A percentile compares a stretch with the other conserved stretches of the same genome.
Evolutionary conservation across 1,284 basidiomycete genomes (phyloP).

Genomic region (Irpex sp.): DNA sequence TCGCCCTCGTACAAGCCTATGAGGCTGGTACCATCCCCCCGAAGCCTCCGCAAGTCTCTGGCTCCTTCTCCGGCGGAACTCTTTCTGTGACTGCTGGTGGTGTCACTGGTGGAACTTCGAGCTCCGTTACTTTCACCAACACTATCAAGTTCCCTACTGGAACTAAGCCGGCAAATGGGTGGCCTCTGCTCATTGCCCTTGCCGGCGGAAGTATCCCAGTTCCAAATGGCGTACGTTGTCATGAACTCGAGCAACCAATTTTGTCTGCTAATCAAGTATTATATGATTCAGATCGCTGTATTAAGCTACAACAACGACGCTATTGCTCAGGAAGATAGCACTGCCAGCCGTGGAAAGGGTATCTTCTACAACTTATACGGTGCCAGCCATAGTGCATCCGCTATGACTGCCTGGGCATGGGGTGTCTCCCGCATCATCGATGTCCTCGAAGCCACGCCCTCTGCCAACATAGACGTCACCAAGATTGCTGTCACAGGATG

Average conservation of each 20-base stretch:
- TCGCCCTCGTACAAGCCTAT: conserved; percentile 41
- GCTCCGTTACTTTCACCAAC: conserved; percentile 35
- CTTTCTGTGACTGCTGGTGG: conserved; percentile 41
- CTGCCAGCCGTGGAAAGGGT: conserved; percentile 44
- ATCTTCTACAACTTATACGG: conserved; percentile 55
- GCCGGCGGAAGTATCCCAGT: conserved; percentile 48
- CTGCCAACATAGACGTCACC: conserved; percentile 38
- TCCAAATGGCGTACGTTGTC: conserved; percentile 33
- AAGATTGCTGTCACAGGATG: conserved; percentile 52
- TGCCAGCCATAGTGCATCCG: conserved; percentile 37
- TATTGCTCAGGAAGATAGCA: conserved; percentile 43
- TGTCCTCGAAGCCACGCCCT: conserved; percentile 42
- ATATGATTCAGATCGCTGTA: conserved; percentile 30
- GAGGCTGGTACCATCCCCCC: conserved; percentile 45
- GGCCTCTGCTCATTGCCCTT: conserved; percentile 48
- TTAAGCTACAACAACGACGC: conserved; percentile 48
- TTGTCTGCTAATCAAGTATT: not conserved
- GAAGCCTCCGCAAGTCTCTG: conserved; percentile 36
- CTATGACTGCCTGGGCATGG: conserved; percentile 58
- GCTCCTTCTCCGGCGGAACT: conserved; percentile 31
- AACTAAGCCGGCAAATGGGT: conserved; percentile 35
- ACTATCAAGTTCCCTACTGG: conserved; percentile 41
- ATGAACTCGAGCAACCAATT: no score
- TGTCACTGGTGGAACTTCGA: conserved; percentile 36
- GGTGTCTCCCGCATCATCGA: conserved; percentile 53